A percentile compares a stretch with the other conserved stretches of the same genome.
Conservation (phyloP, 768 basidiomycete species). For the Agaricus blazei region DNA sequence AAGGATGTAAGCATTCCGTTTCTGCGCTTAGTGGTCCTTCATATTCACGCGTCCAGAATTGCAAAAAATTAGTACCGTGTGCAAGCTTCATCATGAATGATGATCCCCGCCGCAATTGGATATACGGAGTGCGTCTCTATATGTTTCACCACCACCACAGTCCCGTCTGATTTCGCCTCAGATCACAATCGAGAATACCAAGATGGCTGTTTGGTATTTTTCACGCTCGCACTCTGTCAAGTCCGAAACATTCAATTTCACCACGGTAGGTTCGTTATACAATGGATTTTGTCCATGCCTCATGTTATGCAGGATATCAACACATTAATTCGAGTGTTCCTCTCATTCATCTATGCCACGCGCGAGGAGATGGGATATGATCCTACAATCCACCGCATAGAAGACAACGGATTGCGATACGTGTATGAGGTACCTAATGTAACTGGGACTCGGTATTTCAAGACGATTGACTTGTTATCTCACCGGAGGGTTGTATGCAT, state of each 20-base stretch:
- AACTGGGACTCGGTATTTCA: not conserved
- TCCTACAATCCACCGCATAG: not conserved
- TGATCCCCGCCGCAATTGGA: not conserved
- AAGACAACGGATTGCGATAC: not conserved
- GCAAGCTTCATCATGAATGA: not conserved
- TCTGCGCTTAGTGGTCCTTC: not conserved
- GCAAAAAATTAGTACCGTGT: not conserved
- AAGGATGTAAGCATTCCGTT: not conserved
- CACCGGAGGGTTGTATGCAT: slow-evolving; percentile 1
- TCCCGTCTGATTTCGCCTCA: not conserved
- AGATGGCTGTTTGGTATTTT: slow-evolving; percentile 10
- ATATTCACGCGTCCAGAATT: not conserved
- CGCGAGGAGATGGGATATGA: slow-evolving; percentile 8
- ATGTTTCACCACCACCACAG: not conserved
- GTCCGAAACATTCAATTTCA: slow-evolving; percentile 2
- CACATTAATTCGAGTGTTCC: not conserved
- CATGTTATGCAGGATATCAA: not conserved
- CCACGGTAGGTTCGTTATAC: not conserved
- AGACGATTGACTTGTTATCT: not conserved
- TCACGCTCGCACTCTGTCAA: slow-evolving; percentile 10
- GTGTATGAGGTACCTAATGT: not conserved
- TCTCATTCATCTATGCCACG: slow-evolving; percentile 7
- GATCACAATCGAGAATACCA: slow-evolving; percentile 9
- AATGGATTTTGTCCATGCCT: not conserved
- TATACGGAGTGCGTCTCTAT: not conserved